phyloP scores from a whole-genome alignment of 1,139 yeast species.

The Yamadazyma sp. region DNA sequence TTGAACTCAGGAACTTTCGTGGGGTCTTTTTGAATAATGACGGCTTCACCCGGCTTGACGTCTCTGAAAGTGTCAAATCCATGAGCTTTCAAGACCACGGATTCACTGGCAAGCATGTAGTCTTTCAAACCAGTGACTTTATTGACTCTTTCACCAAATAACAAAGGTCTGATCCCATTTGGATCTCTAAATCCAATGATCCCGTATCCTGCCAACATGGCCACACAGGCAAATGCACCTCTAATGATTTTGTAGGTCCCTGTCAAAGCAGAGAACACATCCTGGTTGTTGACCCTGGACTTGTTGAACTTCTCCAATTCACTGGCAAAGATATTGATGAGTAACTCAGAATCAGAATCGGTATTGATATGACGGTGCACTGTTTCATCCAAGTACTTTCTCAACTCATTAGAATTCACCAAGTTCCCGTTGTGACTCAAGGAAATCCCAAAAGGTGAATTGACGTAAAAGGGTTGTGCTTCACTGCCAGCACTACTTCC shows the following conservation, averaged over 20 bases:
- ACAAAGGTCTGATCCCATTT: constrained; percentile 89
- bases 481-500: constrained; percentile 97
- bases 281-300: constrained; percentile 88
- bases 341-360: constrained; percentile 90
- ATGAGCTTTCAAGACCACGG: constrained; percentile 93
- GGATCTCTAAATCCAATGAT: constrained; percentile 96
- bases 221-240: constrained; percentile 96
- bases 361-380: constrained; percentile 98
- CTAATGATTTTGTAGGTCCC: constrained; percentile 80
- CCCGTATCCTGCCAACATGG: constrained; percentile 95
- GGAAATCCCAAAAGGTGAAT: constrained; percentile 92
- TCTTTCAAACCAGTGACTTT: constrained; percentile 73
- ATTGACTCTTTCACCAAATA: constrained; percentile 76
- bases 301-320: constrained; percentile 90
- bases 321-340: constrained; percentile 86
- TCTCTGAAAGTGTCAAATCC: constrained; percentile 81
- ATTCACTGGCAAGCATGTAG: constrained; percentile 94
- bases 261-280: constrained; percentile 79
- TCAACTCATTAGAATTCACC: constrained; percentile 79
- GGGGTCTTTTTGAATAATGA: constrained; percentile 73
- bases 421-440: constrained; percentile 93
- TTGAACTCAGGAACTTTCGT: constrained; percentile 65
- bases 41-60: constrained; percentile 93
- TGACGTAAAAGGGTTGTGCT: constrained; percentile 98
- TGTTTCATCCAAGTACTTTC: constrained; percentile 80